Base-by-base conservation (phyloP, 2,329 filamentous ascomycete genomes). In the Orbilia ellipsospora region DNA sequence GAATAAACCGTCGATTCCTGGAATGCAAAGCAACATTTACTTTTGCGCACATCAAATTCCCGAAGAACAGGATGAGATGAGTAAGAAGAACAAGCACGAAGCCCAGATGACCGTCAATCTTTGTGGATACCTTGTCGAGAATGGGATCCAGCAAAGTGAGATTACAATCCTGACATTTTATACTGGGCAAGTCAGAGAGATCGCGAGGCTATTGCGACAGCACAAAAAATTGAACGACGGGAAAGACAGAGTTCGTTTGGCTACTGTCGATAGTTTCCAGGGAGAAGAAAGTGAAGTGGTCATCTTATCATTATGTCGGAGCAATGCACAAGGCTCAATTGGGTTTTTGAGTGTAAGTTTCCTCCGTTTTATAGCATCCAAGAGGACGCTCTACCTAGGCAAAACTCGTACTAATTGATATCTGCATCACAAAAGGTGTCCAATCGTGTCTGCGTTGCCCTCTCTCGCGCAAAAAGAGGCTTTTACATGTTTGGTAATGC, bases 161-260 rank as follows among this genome's bases (percentile, higher is more conserved):
- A 93, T 97, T 67, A 96, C 93, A 0, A 84, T 97, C 2, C 82
- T 97, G 59, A 94, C 93, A 0, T 97, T 95, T 80, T 97, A 97
- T 84, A 92, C 92, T 51, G 93, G 92, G 0, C 94, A 97, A 80
- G 86, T 90, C 52, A 90, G 90, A 78, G 83, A 85, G 1, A 85
- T 97, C 1, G 79, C 89, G 0, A 84, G 83, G 13, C 81, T 83
- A 4, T 81, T 90, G 2, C 81, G 82, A 10, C 77, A 79, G 16
- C 80, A 83, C 45, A 50, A 78, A 82, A 84, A 66, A 50, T 64
- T 75, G 78, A 81, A n/a, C 77, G 50, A 80, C 4, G 31, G 57
- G 12, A 59, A 51, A 20, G 57, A 67, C 2, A 45, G 70, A 15
- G 65, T 87, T 78, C 90, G 90, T 1, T 90, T 96, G 0, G 87